Base-by-base conservation (phyloP, 2,329 filamentous ascomycete genomes). In the Thelonectria rubi region DNA sequence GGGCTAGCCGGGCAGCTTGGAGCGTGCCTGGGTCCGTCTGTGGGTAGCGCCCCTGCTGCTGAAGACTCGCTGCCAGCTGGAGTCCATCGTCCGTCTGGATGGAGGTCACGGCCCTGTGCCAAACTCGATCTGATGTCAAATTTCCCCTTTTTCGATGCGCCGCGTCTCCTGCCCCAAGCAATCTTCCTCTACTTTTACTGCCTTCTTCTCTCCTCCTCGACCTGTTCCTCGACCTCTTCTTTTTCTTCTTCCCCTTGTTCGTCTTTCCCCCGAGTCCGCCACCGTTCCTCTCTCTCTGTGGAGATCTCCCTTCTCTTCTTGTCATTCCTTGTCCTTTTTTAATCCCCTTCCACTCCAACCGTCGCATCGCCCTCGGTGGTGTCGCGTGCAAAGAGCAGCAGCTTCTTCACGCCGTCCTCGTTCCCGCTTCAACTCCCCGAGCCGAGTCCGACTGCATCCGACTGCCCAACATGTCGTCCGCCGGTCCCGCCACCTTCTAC, bases 401-500 rank as follows among this genome's bases (percentile, higher is more conserved):
- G 49, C 20, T 48, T 53, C 56, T 56, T 53, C 21, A 53, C 40
- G 24, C 39, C 20, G 26, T 26, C 34, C n/a, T 24, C 37, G 34
- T n/a, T 24, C 17, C 21, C 21, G 34, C 52, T 21, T 50, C 24
- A 50, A 18, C 49, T 40, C n/a, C n/a, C 40, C 45, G 26, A 52
- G 15, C 54, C 42, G 46, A 45, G 34, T 39, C 34, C 45, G 46
- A 42, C 32, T 61, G 54, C 52, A 58, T 51, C 60, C 57, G 60
- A 49, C 56, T 63, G 64, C 68, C 70, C 71, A 70, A 63, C 74
- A 79, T 79, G 75, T 76, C 76, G 74, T 76, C 76, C 58, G 65
- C 72, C 53, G 67, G 73, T 53, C 75, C 81, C 58, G 75, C 80
- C 62, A 78, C 80, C 65, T 80, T 85, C 67, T 83, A 79, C 79